Evolutionary conservation across 1,139 yeast species (phyloP).

Genomic region (Yamadazyma trypodendri): DNA sequence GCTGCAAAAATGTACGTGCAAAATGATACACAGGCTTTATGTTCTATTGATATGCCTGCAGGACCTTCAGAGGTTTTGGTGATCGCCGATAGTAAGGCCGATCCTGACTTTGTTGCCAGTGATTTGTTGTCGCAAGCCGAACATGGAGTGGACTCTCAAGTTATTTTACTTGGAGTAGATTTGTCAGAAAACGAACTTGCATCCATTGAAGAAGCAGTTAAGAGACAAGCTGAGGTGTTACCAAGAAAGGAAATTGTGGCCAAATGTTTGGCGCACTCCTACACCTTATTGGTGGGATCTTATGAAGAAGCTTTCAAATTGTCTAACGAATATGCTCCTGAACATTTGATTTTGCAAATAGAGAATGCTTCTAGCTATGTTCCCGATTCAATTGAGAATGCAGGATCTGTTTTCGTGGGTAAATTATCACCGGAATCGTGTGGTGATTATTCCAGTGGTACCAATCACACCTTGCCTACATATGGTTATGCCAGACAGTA

Average conservation of each 20-base stretch:
- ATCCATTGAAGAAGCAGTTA: slow-evolving; percentile 77
- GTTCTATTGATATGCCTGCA: slow-evolving; percentile 99
- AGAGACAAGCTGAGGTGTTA: slow-evolving; percentile 76
- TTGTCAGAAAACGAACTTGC: slow-evolving; percentile 58
- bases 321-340: slow-evolving; percentile 94
- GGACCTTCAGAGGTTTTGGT: slow-evolving; percentile 98
- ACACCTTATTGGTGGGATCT: slow-evolving; percentile 64
- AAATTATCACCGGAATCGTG: slow-evolving; percentile 95
- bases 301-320: slow-evolving; percentile 77
- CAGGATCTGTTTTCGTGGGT: slow-evolving; percentile 96
- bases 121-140: slow-evolving; percentile 97
- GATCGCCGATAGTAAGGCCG: slow-evolving; percentile 81
- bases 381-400: slow-evolving; percentile 72
- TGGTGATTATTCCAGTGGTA: slow-evolving; percentile 97
- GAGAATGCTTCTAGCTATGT: slow-evolving; percentile 74
- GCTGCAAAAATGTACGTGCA: slow-evolving; percentile 98
- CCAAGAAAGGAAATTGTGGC: slow-evolving; percentile 95
- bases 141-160: slow-evolving; percentile 98
- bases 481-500: slow-evolving; percentile 97
- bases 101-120: slow-evolving; percentile 93
- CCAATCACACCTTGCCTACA: slow-evolving; percentile 96
- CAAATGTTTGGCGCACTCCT: slow-evolving; percentile 88
- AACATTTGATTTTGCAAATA: slow-evolving; percentile 90
- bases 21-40: slow-evolving; percentile 91
- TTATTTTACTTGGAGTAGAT: slow-evolving; percentile 80